Evolutionary conservation across 2,329 filamentous ascomycete species (phyloP), one percentile per base, ranked within the genome.

Genomic region (Geosmithia morbida): DNA sequence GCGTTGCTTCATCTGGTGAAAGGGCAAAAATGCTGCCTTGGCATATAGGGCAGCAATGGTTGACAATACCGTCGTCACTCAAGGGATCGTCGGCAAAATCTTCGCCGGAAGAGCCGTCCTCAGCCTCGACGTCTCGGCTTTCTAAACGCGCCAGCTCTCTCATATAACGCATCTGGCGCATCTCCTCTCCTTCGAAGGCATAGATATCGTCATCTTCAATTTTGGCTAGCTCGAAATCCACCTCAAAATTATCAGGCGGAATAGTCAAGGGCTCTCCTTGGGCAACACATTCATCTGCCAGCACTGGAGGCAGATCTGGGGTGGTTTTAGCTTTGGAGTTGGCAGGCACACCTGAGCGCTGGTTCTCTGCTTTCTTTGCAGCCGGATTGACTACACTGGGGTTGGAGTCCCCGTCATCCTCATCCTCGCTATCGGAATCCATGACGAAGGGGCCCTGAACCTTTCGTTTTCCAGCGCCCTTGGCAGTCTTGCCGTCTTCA

Each of bases 1-100:
- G 66, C 7, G 83, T 85, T 10, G 81, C 83, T 55, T 90, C 77
- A 59, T 88, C 78, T 50, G 65, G 59, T 48, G 68, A 76, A 13
- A 81, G 61, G 0, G 79, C 81, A 16, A 61, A 65, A 33, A 96
- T 68, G 52, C 65, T 78, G 1, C 70, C 69, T 54, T 75, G 77
- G 61, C 92, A 97, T 26, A 97, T 81, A 1, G 90, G 90, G 60
- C 89, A 97, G 41, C 61, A 65, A 44, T 61, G 55, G 8, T 59
- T 53, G 48, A 56, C 52, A 18, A 54, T 51, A 10, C 56, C 57
- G 19, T 66, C 60, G 18, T 64, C 59, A 16, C 13, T 37, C 10
- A 60, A 51, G 16, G 54, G 48, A 4, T 61, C 60, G 42, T 61
- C 58, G 5, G 54, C 58, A 33, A 65, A 53, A 41, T 66, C 63